These are phyloP conservation scores for Leptomonas seymouri DNA, from an alignment of 208 protist species.

Conservation along the genomic window DNA sequence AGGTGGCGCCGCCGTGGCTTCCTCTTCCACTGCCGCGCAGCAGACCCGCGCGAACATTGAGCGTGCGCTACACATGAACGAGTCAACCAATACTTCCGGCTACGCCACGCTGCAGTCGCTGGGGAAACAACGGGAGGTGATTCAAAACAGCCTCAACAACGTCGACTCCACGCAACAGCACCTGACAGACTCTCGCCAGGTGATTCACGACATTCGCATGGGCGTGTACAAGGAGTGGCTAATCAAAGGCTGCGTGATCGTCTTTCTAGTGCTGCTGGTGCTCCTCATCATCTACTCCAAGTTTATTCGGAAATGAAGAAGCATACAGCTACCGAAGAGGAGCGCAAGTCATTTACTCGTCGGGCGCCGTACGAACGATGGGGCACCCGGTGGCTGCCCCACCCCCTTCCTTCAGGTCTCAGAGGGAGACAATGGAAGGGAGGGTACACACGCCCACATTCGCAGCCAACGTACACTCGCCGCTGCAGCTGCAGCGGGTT, in stretches of 20 bases:
- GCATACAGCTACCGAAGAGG: too few relatives aligned
- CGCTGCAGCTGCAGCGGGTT: too few relatives aligned
- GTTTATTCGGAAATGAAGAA: slow-evolving; percentile 47
- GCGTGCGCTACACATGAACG: slow-evolving; percentile 62
- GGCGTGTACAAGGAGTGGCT: slow-evolving; percentile 80
- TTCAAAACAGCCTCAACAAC: slow-evolving; percentile 55
- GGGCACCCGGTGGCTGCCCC: too few relatives aligned
- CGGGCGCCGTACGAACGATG: too few relatives aligned
- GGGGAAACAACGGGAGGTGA: slow-evolving; percentile 71
- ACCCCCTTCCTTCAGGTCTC: too few relatives aligned
- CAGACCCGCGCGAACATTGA: slow-evolving; percentile 66
- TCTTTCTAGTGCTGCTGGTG: slow-evolving; percentile 52
- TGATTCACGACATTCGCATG: slow-evolving; percentile 73
- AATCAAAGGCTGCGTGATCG: slow-evolving; percentile 61
- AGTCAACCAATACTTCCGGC: slow-evolving; percentile 65
- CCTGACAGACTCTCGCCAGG: slow-evolving; percentile 50
- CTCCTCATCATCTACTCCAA: slow-evolving; percentile 70
- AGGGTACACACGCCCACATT: too few relatives aligned
- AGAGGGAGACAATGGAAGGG: too few relatives aligned
- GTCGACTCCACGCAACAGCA: slow-evolving; percentile 56
- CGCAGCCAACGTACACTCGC: too few relatives aligned
- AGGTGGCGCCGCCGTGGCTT: slow-evolving; percentile 8
- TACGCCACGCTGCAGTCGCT: slow-evolving; percentile 72
- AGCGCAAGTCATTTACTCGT: too few relatives aligned
- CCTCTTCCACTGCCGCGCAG: slow-evolving; percentile 24